Evolutionary conservation across 495 filamentous ascomycete genomes (phyloP), one percentile per base, ranked within the genome.

Genomic region (Beverwykella pulmonaria): DNA sequence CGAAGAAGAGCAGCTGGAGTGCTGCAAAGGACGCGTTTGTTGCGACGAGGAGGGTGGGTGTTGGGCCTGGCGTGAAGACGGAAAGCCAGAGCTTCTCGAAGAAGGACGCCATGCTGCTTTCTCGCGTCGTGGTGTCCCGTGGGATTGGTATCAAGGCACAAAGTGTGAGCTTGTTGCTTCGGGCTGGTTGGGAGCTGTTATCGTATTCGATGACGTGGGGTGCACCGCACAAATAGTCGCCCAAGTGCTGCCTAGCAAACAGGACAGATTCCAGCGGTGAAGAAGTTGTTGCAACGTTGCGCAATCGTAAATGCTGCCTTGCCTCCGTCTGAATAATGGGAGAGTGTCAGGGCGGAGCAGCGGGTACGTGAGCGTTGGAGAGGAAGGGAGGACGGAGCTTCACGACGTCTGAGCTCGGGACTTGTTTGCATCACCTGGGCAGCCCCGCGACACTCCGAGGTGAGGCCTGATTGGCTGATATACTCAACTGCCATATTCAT

Each of bases 21-120:
- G 86, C 84, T 32, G 88, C 91, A 74, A 98, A 98, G 53, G 90
- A 86, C 71, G 81, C 86, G 77, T 98, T 97, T 59, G 94, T 97
- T 34, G 95, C 95, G 74, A 95, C 77, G 20, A 98, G 79, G 41
- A 98, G 87, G 25, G 90, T 90, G 1, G 87, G 90, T 0, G 93
- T 98, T 52, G 94, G 85, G 63, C 93, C 93, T 0, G 93, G 90
- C 0, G 89, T 92, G 81, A 97, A 96, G 82, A 98, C 85, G 72
- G 92, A 96, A 70, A 85, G 83, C 88, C 92, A 95, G 61, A 98
- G 88, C 59, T 92, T 85, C 61, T 84, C 81, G 60, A 96, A 63
- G 76, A 98, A 98, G 69, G 85, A 81, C 19, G 87, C 84, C 93
- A 98, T 97, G 17, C 5, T 15, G 41, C 32, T 19, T 32, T 53